Evolutionary conservation across 1,284 basidiomycete species (phyloP), one percentile per base, ranked within the genome.

Genomic region (Sporisorium reilianum): DNA sequence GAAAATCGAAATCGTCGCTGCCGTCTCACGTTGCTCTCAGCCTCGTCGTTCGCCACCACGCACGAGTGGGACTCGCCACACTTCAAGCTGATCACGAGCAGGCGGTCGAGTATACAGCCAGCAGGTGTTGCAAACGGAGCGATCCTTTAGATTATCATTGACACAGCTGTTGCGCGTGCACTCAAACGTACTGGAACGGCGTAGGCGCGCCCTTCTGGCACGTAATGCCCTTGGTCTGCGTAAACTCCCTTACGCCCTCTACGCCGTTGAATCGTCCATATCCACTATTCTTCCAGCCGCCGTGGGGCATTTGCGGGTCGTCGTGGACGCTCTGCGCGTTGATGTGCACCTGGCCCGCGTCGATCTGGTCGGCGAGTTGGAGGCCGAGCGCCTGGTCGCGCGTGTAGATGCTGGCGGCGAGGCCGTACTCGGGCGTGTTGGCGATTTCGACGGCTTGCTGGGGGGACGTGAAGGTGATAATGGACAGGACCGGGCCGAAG

Each of bases 231-330:
- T 99, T 98, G 52, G 91, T 88, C 81, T 92, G 93, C 52, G 93
- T 95, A 49, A 99, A 86, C 8, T 92, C 88, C 30, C 93, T 90
- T 34, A 99, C 87, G 28, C 96, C 96, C 86, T 99, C 96, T 0
- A 92, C 91, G 14, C 96, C 96, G 71, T 56, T 78, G 55, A 80
- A 75, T 36, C 66, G 48, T 36, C 62, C 72, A 55, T 78, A 80
- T 22, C 80, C 81, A 5, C 58, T 65, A 16, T 53, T 28, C 85
- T 97, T 98, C 60, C 89, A 89, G 38, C 95, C 95, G 42, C 96
- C 96, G 42, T 75, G 73, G 16, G 73, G 68, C 73, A 75, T 75
- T 18, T 26, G 20, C 1, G 68, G 68, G 23, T 71, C 68, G 40
- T 75, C 73, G 52, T 71, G 73, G 3, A 75, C 55, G 23, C 76